Evolutionary conservation across 1,139 yeast species (phyloP).

Genomic region (Zygoascus hellenicus): DNA sequence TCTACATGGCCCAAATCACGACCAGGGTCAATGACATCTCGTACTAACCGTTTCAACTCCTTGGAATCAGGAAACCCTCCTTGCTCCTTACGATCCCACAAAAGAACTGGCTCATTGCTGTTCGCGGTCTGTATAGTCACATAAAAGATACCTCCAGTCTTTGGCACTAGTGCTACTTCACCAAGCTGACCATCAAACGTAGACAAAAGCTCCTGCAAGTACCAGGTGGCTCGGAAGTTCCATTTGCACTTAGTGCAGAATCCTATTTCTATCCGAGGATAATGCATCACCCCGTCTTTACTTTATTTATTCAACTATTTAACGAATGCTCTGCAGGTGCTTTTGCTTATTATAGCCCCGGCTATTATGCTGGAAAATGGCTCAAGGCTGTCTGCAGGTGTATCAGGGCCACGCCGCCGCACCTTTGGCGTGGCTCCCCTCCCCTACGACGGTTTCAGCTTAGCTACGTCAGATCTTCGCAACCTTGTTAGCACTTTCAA

Average conservation of each 20-base stretch:
- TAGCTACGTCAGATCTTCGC: too few relatives aligned
- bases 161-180: conserved; percentile 50
- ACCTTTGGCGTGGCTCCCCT: too few relatives aligned
- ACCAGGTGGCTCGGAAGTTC: conserved; percentile 66
- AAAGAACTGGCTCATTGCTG: conserved; percentile 20
- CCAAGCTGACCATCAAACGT: conserved; percentile 51
- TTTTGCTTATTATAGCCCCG: background rate
- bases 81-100: conserved; percentile 52
- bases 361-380: background rate
- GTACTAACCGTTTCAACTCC: conserved; percentile 47
- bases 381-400: background rate
- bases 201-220: conserved; percentile 54
- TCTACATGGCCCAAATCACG: conserved; percentile 46
- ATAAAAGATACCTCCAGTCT: conserved; percentile 48
- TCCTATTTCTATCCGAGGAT: conserved; percentile 47
- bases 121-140: conserved; percentile 30
- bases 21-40: conserved; percentile 45
- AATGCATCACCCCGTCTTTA: background rate
- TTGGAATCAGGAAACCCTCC: conserved; percentile 63
- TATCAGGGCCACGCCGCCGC: too few relatives aligned
- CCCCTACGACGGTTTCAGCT: too few relatives aligned
- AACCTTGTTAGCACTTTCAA: too few relatives aligned
- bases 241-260: conserved; percentile 61
- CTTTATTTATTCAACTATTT: background rate
- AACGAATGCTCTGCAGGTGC: background rate